Conservation (phyloP, 495 filamentous ascomycete species). For the Entonaema liquescens region DNA sequence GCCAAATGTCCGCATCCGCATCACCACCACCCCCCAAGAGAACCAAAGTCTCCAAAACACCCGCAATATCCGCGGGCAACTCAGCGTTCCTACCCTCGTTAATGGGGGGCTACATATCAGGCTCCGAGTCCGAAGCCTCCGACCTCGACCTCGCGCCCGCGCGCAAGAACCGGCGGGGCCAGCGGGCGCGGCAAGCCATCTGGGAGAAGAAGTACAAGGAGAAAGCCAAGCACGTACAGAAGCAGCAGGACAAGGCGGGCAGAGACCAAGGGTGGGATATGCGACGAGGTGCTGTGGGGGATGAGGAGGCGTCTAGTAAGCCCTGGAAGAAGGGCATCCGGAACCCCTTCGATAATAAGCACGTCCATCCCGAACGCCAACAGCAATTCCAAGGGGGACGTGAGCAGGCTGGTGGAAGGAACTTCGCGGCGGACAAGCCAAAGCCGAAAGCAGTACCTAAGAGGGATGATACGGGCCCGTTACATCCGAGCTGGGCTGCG, state of each 20-base stretch:
- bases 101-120: constrained; percentile 91
- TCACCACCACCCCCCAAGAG: constrained; percentile 55
- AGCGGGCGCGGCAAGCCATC: constrained; percentile 82
- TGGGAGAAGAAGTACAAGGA: constrained; percentile 93
- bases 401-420: constrained; percentile 31
- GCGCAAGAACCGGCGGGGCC: constrained; percentile 86
- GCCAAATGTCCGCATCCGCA: constrained; percentile 43
- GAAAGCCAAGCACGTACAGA: constrained; percentile 76
- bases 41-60: constrained; percentile 39
- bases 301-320: constrained; percentile 35
- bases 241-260: constrained; percentile 49
- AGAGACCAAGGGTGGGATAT: constrained; percentile 64
- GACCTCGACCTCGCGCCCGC: constrained; percentile 60
- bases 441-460: constrained; percentile 52
- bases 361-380: constrained; percentile 42
- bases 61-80: constrained; percentile 42
- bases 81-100: constrained; percentile 88
- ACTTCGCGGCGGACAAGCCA: constrained; percentile 24
- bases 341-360: constrained; percentile 41
- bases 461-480: constrained; percentile 66
- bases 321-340: constrained; percentile 58
- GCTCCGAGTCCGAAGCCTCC: constrained; percentile 70
- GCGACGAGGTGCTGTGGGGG: constrained; percentile 55
- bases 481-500: constrained; percentile 96
- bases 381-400: constrained; percentile 29